Base-by-base conservation (phyloP, 805 yeast genomes). In the Saturnispora zaruensis region DNA sequence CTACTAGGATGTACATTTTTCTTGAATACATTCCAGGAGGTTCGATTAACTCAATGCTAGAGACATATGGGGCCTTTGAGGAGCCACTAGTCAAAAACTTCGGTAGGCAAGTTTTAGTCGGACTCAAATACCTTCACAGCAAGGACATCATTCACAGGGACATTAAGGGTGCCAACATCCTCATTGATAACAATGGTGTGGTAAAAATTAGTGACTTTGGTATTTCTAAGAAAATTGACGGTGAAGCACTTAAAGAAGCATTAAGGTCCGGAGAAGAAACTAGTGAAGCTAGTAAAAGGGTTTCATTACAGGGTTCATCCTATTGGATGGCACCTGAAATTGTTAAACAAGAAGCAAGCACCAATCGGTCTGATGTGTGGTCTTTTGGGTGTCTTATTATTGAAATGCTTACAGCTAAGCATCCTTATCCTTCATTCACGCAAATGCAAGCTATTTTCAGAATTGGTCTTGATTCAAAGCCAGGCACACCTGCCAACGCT, bases 251-350 rank as follows among this genome's bases (percentile, higher is more conserved):
- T 3, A 42, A 32, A 11, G 51, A 28, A 16, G 51, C 46, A 21
- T 32, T 43, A 5, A 55, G 74, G 66, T 26, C 32, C 7, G 45
- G 42, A 18, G 48, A 40, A 24, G 58, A 57, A 21, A 74, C 44
- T 74, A 73, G 58, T 53, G 74, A 59, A 69, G 72, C 66, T 66
- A 66, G 66, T 41, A 78, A 77, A 55, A 76, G 97, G 41, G 90
- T 87, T 2, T 88, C 96, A 0, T 68, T 88, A 48, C 97, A 91
- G 66, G 99, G 99, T 0, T 87, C 96, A 0, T 89, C 91, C 0
- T 93, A 84, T 62, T 93, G 99, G 98, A 93, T 93, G 99, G 98
- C 99, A 0, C 99, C 99, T 0, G 99, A 93, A 64, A 98, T 93
- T 7, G 98, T 93, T 16, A 87, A 89, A 59, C 97, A 90, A 61